Percentiles rank a stretch among this genome's conserved stretches.
Evolutionary conservation across 2,329 filamentous ascomycete species (phyloP).

Genomic region (Acrocalymma vagum): DNA sequence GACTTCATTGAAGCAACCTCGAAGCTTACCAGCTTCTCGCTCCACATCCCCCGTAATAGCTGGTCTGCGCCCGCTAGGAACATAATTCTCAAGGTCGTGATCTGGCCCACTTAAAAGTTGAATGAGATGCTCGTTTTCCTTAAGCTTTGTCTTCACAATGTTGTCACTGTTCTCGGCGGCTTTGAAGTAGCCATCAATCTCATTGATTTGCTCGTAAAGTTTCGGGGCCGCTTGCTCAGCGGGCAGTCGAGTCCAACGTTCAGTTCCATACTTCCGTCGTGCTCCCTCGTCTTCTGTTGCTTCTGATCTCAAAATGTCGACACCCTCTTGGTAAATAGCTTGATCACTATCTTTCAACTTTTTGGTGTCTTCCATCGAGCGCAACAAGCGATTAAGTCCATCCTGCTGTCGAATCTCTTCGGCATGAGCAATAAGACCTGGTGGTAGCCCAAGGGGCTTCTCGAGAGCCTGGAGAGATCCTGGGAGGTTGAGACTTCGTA

Average conservation of each 20-base stretch:
- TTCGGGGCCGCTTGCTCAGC: constrained; percentile 75
- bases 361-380: constrained; percentile 86
- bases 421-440: constrained; percentile 84
- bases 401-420: constrained; percentile 94
- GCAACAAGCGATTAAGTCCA: constrained; percentile 77
- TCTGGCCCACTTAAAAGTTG: constrained; percentile 81
- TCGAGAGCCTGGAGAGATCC: constrained; percentile 94
- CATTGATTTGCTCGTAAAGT: constrained; percentile 76
- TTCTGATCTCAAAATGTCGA: constrained; percentile 79
- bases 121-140: constrained; percentile 77
- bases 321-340: constrained; percentile 82
- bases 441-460: constrained; percentile 90
- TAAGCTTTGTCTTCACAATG: constrained; percentile 80
- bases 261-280: constrained; percentile 82
- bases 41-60: constrained; percentile 84
- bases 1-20: constrained; percentile 85
- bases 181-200: constrained; percentile 88
- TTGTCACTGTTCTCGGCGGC: constrained; percentile 73
- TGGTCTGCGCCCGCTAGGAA: constrained; percentile 83
- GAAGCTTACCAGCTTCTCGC: constrained; percentile 77
- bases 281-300: constrained; percentile 82
- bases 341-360: constrained; percentile 85
- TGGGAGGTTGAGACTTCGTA: constrained; percentile 85
- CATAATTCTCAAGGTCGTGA: constrained; percentile 83
- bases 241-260: constrained; percentile 78